These are phyloP conservation scores for Sparassis latifolia DNA, from an alignment of 1,284 basidiomycete species.

Conservation along the genomic window DNA sequence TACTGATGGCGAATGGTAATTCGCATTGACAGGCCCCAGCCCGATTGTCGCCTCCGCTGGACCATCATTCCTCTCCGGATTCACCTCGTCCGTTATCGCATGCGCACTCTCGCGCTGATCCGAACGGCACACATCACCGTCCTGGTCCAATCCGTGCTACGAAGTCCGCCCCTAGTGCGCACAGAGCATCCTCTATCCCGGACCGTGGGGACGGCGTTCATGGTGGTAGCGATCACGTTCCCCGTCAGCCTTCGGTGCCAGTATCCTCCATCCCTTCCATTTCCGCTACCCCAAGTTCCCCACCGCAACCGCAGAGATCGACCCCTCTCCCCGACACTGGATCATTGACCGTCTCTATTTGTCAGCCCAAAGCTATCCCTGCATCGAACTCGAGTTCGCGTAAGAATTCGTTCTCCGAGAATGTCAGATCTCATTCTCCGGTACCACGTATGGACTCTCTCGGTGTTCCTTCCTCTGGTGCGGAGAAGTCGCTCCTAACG, in stretches of 20 bases:
- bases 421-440: conserved; percentile 11
- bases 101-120: neutral
- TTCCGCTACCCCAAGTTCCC: neutral
- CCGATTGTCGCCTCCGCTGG: neutral
- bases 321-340: neutral
- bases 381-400: neutral
- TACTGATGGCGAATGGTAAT: neutral
- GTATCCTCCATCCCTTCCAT: neutral
- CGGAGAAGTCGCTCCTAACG: conserved; percentile 27
- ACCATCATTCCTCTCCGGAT: neutral
- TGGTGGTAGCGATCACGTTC: too few relatives aligned
- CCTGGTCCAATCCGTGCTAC: too few relatives aligned
- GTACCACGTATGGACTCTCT: conserved; percentile 17
- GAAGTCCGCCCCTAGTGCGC: too few relatives aligned
- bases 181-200: too few relatives aligned
- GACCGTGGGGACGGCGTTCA: too few relatives aligned
- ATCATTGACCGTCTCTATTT: neutral
- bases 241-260: too few relatives aligned
- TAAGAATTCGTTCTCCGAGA: conserved; percentile 8
- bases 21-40: neutral
- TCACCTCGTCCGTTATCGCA: neutral
- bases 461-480: conserved; percentile 13
- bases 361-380: neutral
- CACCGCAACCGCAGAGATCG: neutral
- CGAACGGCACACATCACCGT: neutral